Evolutionary conservation across 352 stramenopile genomes (phyloP), one percentile per base, ranked within the genome.

Genomic region (Pythium pyrilobum): DNA sequence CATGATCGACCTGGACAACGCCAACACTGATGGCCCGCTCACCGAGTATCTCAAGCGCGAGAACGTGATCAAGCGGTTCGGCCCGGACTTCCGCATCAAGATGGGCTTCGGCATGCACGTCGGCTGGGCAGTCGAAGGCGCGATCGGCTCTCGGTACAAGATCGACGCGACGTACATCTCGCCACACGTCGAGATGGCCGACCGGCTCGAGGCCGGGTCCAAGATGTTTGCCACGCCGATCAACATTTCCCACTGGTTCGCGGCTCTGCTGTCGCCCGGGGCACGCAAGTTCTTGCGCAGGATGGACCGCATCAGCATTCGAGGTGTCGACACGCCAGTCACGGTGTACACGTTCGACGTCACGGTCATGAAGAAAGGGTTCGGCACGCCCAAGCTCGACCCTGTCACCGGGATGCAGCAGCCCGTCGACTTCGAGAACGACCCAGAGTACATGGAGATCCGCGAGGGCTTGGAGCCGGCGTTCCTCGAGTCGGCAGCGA

Each of bases 121-220:
- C n/a, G 96, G 96, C 32, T 98, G 91, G 87, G 95, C 94, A 10
- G 92, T 98, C 25, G 92, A 98, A 71, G 96, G 96, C 12, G 96
- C 94, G 4, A 98, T 99, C 55, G 95, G 95, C 32, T 98, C 91
- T 13, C 78, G 90, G 13, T 86, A 87, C 55, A 99, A 99, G 61
- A 97, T 99, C 56, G 96, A 99, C 63, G 94, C 93, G n/a, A 98
- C 95, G 15, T 98, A 98, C 61, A 95, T 99, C 48, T 97, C 87
- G 6, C 90, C 96, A 23, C 89, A 97, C 48, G 94, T 98, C 11
- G 94, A 98, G 52, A 89, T 91, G 74, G 83, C 92, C 9, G 94
- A 98, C 52, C 92, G 89, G 16, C 73, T 99, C 5, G 93, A 99
- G 66, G 93, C 87, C 6, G 91, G 78, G 0, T 98, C 96, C 36